These are phyloP conservation scores for Xylaria arbuscula DNA, from an alignment of 2,329 filamentous ascomycete species.

Conservation along the genomic window DNA sequence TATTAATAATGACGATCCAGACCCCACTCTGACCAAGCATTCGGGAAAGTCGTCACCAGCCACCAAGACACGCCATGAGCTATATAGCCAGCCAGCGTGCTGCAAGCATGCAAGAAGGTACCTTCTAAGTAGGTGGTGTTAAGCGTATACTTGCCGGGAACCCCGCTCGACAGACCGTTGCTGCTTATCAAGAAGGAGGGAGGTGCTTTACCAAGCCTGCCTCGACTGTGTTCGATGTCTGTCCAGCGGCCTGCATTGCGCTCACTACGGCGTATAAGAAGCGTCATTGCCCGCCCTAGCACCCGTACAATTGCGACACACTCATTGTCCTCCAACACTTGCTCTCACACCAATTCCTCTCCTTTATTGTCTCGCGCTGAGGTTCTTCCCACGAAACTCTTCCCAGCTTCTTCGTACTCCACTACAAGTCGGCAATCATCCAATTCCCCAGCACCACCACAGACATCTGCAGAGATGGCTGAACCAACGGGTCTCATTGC, in stretches of 20 bases:
- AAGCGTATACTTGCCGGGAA: neutral
- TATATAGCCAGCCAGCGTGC: constrained; percentile 3
- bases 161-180: constrained; percentile 1
- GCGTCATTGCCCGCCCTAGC: constrained; percentile 27
- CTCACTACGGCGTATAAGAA: constrained; percentile 43
- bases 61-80: neutral
- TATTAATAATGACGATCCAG: constrained; percentile 29
- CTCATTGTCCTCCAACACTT: neutral
- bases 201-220: constrained; percentile 19
- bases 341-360: neutral
- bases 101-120: neutral
- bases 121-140: neutral
- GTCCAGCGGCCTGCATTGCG: constrained; percentile 27
- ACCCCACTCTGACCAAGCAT: constrained; percentile 35
- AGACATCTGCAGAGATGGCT: constrained; percentile 46
- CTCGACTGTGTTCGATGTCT: constrained; percentile 32
- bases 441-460: constrained; percentile 5
- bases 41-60: neutral
- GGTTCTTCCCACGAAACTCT: constrained; percentile 1
- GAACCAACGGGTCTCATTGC: constrained; percentile 68
- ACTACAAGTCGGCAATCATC: constrained; percentile 23
- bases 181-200: constrained; percentile 28
- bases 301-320: constrained; percentile 20
- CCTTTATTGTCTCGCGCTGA: neutral
- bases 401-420: constrained; percentile 35